Evolutionary conservation across 208 protist genomes (phyloP).

Genomic region (Crithidia mellificae): DNA sequence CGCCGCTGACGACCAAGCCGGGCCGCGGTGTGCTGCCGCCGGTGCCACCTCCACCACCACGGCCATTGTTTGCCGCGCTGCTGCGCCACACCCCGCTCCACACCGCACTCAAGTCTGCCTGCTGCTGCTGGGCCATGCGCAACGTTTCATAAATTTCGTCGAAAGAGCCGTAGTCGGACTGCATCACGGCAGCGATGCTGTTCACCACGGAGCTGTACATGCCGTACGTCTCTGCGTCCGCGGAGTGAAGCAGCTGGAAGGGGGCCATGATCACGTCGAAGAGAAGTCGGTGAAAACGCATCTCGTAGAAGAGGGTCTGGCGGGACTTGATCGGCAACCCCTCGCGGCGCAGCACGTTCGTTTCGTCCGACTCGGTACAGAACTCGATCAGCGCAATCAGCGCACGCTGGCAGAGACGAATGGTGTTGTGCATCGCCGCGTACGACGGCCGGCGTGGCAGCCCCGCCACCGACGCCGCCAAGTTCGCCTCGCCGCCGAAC

Average conservation of each 20-base stretch:
- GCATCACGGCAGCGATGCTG: constrained; percentile 21
- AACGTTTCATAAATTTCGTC: constrained; percentile 18
- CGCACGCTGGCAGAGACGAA: constrained; percentile 50
- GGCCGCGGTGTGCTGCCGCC: not conserved
- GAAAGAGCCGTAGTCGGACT: constrained; percentile 9
- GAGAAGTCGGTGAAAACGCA: constrained; percentile 63
- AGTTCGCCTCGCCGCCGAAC: not conserved
- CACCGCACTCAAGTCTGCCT: constrained; percentile 23
- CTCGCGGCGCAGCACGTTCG: constrained; percentile 52
- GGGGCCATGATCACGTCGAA: constrained; percentile 76
- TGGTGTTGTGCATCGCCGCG: constrained; percentile 33
- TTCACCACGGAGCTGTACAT: constrained; percentile 14
- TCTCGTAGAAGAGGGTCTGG: constrained; percentile 76
- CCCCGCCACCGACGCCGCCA: not conserved
- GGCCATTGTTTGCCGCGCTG: not conserved
- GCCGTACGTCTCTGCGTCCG: constrained; percentile 8
- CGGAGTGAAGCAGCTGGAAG: constrained; percentile 40
- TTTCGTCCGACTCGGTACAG: constrained; percentile 51
- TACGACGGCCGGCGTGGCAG: constrained; percentile 1
- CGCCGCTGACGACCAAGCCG: not conserved
- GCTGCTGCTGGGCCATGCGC: constrained; percentile 27
- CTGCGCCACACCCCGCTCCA: constrained; percentile 29
- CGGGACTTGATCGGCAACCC: constrained; percentile 54
- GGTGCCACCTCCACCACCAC: not conserved
- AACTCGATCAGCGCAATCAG: constrained; percentile 66